Evolutionary conservation across 306 rosid species (phyloP), one percentile per base, ranked within the genome.

Genomic region (Mimosa pudica): DNA sequence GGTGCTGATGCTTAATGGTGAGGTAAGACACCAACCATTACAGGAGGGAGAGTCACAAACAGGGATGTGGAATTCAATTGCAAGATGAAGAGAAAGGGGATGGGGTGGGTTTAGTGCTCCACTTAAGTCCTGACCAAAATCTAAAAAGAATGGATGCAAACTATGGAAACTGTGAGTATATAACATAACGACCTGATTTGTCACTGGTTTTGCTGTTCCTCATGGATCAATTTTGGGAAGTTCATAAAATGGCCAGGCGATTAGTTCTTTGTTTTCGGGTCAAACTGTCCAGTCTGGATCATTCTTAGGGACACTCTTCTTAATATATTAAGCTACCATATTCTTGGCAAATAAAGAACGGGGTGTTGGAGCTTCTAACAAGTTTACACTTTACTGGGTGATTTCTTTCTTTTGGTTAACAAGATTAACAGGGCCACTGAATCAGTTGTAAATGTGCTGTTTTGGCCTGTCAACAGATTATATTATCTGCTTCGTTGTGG

Each of bases 121-220:
- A 13, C 42, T 47, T 20, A 24, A 47, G 44, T 52, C 24, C 24
- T 47, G 75, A 13, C 3, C 33, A 47, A 30, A 24, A 12, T 24
- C 24, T 47, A 32, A 24, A 71, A 71, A 24, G 35, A 70, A 30
- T 2, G 8, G 42, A 61, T 32, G 44, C 6, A 60, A 48, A 48
- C n/a, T 35, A 47, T 7, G 60, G n/a, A 30, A 71, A 71, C 75
- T 38, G 7, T 71, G 45, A 30, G 4, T 38, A 32, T 7, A 8
- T 71, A 30, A 13, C 45, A 13, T 48, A 17, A 7, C 33, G 42
- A 71, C 75, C 45, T 71, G 14, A 8, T 14, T 71, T 30, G 44
- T 49, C 14, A 13, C 61, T 32, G 14, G 61, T 49, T 71, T 48
- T 30, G 75, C 57, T 47, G 75, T 71, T 71, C 30, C 42, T 14